Evolutionary conservation across 805 yeast genomes (phyloP), one percentile per base, ranked within the genome.

Genomic region (Schwanniomyces pseudopolymorphus): DNA sequence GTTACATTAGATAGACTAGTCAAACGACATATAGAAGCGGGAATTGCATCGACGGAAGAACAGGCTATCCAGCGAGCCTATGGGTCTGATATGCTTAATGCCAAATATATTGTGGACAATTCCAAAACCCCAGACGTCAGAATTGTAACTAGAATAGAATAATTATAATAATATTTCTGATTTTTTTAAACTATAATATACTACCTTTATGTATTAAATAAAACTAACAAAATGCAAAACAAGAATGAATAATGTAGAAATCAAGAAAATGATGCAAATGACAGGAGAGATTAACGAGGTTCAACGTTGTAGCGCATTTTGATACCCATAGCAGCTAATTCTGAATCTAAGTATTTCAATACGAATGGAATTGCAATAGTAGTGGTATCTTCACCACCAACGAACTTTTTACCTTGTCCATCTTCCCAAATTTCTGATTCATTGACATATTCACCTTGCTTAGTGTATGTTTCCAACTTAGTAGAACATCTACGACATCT

Each of bases 311-410:
- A 92, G 53, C 85, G 83, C 85, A 94, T 78, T 69, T 87, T 84
- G 56, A 94, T 90, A 71, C 98, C 98, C 99, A 94, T 94, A 13
- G 99, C 98, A 14, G 96, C 83, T 56, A 94, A 78, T 69, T 94
- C 99, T 27, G 96, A 88, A 61, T 94, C 98, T 64, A 94, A 77
- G 64, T 92, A 94, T 64, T 91, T 87, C 78, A 94, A 80, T 27
- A 94, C 99, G 64, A 91, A 94, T 47, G 99, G 99, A 64, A 94
- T 86, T 39, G 97, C 97, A 54, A 94, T 94, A 0, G 96, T 87
- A 3, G 97, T 86, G n/a, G 97, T 89, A 50, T 94, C 79, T 49
- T 81, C 84, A 61, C 99, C 99, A 44, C 99, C 99, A 46, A 83
- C 83, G 64, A 86, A 92, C 63, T 85, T 84, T 62, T 82, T 85